Evolutionary conservation across 2,329 filamentous ascomycete species (phyloP).

Genomic region (Arachnopeziza araneosa): DNA sequence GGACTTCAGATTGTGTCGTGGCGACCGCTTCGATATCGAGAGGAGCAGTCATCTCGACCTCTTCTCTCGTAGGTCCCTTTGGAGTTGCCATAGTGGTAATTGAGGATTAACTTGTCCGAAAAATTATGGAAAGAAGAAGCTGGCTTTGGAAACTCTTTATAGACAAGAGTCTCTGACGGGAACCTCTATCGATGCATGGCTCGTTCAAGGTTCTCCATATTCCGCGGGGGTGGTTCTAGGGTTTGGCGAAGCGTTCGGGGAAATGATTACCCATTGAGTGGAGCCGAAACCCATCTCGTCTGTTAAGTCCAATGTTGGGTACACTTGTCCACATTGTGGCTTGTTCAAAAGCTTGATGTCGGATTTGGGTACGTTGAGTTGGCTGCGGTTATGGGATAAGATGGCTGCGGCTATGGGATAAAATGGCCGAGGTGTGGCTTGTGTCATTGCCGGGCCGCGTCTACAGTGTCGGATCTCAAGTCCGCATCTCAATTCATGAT

Average conservation of each 20-base stretch:
- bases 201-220: not conserved
- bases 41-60: not conserved
- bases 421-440: too few relatives aligned
- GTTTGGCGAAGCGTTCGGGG: not conserved
- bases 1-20: conserved; percentile 22
- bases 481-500: too few relatives aligned
- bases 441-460: too few relatives aligned
- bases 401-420: too few relatives aligned
- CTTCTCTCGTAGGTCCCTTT: not conserved
- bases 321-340: not conserved
- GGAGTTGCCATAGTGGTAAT: not conserved
- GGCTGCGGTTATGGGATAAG: too few relatives aligned
- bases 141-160: not conserved
- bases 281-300: not conserved
- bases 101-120: not conserved
- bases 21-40: conserved; percentile 31
- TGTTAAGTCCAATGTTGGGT: not conserved
- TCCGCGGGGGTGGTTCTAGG: not conserved
- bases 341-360: too few relatives aligned
- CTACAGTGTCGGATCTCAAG: too few relatives aligned
- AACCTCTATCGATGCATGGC: too few relatives aligned
- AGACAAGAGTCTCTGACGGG: not conserved
- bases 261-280: not conserved
- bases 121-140: not conserved
- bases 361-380: too few relatives aligned